These are phyloP conservation scores for Lecanicillium sp. DNA, from an alignment of 2,329 filamentous ascomycete species.

Conservation along the genomic window DNA sequence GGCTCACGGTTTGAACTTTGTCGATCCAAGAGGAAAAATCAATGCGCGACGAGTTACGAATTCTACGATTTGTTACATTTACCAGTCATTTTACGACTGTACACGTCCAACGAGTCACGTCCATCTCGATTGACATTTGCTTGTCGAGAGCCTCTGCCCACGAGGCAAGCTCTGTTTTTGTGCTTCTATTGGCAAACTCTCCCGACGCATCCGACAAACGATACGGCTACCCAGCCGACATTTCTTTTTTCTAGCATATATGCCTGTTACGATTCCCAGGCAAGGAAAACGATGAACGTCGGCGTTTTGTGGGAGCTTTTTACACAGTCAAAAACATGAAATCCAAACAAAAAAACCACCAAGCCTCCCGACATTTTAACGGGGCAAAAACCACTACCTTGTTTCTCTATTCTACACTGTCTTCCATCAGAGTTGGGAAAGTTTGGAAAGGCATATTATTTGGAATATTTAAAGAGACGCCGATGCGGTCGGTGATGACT, in stretches of 20 bases:
- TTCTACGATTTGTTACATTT: constrained; percentile 11
- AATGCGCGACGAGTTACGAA: constrained; percentile 12
- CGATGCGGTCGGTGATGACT: constrained; percentile 21
- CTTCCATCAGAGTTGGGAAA: too few relatives aligned
- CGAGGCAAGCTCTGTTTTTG: constrained; percentile 5
- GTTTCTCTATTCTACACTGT: constrained; percentile 10
- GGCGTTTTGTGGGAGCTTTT: not conserved
- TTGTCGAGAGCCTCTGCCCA: not conserved
- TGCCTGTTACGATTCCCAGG: constrained; percentile 34
- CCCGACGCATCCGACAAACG: constrained; percentile 2
- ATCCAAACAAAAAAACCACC: not conserved
- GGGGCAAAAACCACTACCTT: not conserved
- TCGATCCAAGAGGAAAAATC: constrained; percentile 2
- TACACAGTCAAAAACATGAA: not conserved
- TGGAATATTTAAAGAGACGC: constrained; percentile 11
- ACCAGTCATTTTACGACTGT: constrained; percentile 3
- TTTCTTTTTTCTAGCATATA: not conserved
- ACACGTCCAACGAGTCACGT: constrained; percentile 10
- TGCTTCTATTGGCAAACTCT: constrained; percentile 22
- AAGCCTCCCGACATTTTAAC: too few relatives aligned
- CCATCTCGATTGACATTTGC: not conserved
- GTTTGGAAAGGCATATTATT: constrained; percentile 6
- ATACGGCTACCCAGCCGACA: not conserved
- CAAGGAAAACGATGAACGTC: constrained; percentile 24
- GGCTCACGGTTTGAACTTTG: constrained; percentile 8